Base-by-base conservation (phyloP, 257 asterid species). In the Orobanche coerulescens region DNA sequence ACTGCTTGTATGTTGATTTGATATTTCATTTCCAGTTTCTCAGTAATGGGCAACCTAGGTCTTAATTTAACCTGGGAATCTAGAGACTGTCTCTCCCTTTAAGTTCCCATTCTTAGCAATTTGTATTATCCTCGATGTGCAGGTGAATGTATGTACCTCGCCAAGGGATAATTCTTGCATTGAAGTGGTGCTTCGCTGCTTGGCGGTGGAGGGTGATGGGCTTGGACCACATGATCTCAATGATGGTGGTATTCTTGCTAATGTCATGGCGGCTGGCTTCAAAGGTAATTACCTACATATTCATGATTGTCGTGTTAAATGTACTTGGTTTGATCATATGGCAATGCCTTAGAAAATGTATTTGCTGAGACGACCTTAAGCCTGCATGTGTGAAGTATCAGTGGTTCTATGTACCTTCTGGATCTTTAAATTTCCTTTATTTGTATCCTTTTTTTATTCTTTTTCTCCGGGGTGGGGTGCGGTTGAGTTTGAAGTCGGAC, bases 231-330 rank as follows among this genome's bases (percentile, higher is more conserved):
- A 89, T 50, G 78, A 83, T 59, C 83, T 71, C 64, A 79, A 84
- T 61, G 95, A 93, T 83, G 98, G 98, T 60, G 97, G 98, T 42
- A 52, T 93, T 75, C 86, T 93, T 57, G 90, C 90, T 51, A 76
- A 74, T 23, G 79, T 86, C 72, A 72, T 89, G 75, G 90, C 96
- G 0, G 84, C 97, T 73, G 94, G 98, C 73, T 81, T 89, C 82
- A 93, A 93, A 86, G 98, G 98, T 88, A 72, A 52, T 26, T 24
- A 55, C 31, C 40, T 40, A 8, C 48, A 55, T 22, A 49, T 49
- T 65, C 51, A 55, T 43, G 25, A 30, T 60, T 18, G 16, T 39
- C 30, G 23, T 64, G 30, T 31, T 61, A 44, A 44, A 23, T 26
- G 22, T n/a, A 39, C 16, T 60, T 58, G 44, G 49, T 55, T 55